Conservation (phyloP, 768 basidiomycete species). For the Amanita jacksonii region DNA sequence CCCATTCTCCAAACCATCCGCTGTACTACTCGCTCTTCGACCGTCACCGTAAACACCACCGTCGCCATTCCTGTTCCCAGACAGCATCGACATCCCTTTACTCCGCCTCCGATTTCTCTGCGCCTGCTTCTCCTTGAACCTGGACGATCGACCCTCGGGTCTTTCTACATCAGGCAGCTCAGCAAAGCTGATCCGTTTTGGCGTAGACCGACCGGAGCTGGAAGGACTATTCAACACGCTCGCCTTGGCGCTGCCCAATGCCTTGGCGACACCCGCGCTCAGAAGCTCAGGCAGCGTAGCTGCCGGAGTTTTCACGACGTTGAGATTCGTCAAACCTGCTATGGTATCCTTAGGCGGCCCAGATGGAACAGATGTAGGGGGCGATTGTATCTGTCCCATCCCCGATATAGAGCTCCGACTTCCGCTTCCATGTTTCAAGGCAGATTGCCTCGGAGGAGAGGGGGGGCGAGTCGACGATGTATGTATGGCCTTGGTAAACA, state of each 20-base stretch:
- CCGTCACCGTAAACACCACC: conserved; percentile 7
- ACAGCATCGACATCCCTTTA: conserved; percentile 11
- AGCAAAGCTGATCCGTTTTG: conserved; percentile 75
- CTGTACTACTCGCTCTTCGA: conserved; percentile 8
- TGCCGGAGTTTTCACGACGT: neutral
- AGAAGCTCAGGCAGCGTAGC: conserved; percentile 3
- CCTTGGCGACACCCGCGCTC: conserved; percentile 7
- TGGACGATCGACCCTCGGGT: conserved; percentile 21
- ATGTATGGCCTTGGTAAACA: conserved; percentile 53
- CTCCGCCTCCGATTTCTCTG: conserved; percentile 22
- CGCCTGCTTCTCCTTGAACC: conserved; percentile 26
- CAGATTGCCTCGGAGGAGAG: conserved; percentile 43
- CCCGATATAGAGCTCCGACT: conserved; percentile 6
- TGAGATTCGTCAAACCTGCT: neutral
- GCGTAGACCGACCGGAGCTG: conserved; percentile 44
- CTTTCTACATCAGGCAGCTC: conserved; percentile 53
- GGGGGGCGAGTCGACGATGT: conserved; percentile 55
- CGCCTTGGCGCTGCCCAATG: conserved; percentile 13
- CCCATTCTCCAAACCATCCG: conserved; percentile 5
- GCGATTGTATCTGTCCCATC: neutral
- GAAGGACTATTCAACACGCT: conserved; percentile 25
- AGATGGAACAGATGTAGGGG: neutral
- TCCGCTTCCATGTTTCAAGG: conserved; percentile 22
- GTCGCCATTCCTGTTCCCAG: conserved; percentile 4
- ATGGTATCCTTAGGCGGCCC: too few species aligned